A percentile compares a stretch with the other conserved stretches of the same genome.
Evolutionary conservation across 345 rosid genomes (phyloP).

Genomic region (Fremontodendron californicum): DNA sequence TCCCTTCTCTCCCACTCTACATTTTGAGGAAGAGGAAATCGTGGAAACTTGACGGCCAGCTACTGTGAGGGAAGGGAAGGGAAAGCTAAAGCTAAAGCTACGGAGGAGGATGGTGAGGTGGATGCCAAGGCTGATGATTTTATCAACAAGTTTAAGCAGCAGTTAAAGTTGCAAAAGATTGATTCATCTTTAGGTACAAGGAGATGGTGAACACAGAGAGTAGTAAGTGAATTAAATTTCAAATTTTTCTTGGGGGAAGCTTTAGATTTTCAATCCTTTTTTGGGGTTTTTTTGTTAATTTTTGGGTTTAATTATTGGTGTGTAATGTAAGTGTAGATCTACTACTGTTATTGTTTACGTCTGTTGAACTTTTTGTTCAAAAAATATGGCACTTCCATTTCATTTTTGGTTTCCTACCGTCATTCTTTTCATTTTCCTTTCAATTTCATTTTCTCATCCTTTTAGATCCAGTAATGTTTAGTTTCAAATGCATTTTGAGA

Average conservation of each 20-base stretch:
- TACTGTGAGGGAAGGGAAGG: conserved; percentile 45
- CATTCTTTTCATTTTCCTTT: background rate
- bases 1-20: conserved; percentile 57
- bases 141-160: conserved; percentile 63
- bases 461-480: too few species aligned
- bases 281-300: background rate
- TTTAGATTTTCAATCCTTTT: conserved; percentile 6
- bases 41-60: conserved; percentile 57
- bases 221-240: background rate
- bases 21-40: conserved; percentile 46
- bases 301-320: background rate
- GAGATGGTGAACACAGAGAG: conserved; percentile 40
- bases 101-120: conserved; percentile 52
- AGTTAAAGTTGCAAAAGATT: conserved; percentile 62
- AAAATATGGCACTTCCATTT: background rate
- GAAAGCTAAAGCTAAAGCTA: conserved; percentile 28
- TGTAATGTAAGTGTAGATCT: conserved; percentile 31
- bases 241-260: background rate
- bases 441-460: too few species aligned
- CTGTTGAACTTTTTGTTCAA: conserved; percentile 17
- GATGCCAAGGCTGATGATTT: conserved; percentile 80
- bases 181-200: conserved; percentile 53
- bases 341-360: conserved; percentile 8
- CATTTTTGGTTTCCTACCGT: background rate
- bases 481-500: too few species aligned